A percentile compares a stretch with the other conserved stretches of the same genome.
phyloP scores from a whole-genome alignment of 768 basidiomycete species.

The Lactarius trivialis region DNA sequence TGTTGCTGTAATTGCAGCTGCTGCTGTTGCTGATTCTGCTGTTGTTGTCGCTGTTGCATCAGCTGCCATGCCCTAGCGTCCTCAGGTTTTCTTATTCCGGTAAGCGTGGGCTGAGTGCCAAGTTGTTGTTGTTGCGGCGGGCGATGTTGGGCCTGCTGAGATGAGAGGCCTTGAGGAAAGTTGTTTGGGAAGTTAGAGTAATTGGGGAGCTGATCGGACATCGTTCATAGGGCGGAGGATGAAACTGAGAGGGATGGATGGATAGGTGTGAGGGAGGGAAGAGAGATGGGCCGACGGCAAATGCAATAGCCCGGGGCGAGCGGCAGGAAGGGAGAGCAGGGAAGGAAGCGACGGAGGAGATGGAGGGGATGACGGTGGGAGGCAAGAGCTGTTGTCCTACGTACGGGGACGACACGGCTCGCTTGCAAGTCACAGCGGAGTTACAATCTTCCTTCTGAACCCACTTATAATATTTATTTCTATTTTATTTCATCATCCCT shows the following conservation, averaged over 20 bases:
- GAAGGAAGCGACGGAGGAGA: conserved; percentile 18
- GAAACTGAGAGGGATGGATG: conserved; percentile 13
- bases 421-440: conserved; percentile 19
- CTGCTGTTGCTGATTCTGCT: conserved; percentile 12
- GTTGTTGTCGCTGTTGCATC: conserved; percentile 13
- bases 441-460: conserved; percentile 13
- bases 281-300: neutral
- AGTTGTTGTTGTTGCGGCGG: conserved; percentile 14
- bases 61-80: conserved; percentile 14
- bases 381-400: conserved; percentile 23
- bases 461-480: neutral
- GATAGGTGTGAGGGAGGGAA: conserved; percentile 2
- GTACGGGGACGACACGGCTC: conserved; percentile 21
- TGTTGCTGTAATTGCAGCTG: conserved; percentile 15
- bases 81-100: conserved; percentile 19
- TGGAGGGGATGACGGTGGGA: conserved; percentile 26
- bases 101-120: conserved; percentile 16
- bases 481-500: conserved; percentile 1
- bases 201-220: conserved; percentile 23
- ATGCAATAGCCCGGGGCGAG: conserved; percentile 5
- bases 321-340: conserved; percentile 8
- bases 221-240: conserved; percentile 23
- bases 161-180: conserved; percentile 12
- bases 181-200: conserved; percentile 17
- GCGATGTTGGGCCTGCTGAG: conserved; percentile 21